phyloP scores from a whole-genome alignment of 2,329 filamentous ascomycete species.

The Talaromyces amestolkiae region DNA sequence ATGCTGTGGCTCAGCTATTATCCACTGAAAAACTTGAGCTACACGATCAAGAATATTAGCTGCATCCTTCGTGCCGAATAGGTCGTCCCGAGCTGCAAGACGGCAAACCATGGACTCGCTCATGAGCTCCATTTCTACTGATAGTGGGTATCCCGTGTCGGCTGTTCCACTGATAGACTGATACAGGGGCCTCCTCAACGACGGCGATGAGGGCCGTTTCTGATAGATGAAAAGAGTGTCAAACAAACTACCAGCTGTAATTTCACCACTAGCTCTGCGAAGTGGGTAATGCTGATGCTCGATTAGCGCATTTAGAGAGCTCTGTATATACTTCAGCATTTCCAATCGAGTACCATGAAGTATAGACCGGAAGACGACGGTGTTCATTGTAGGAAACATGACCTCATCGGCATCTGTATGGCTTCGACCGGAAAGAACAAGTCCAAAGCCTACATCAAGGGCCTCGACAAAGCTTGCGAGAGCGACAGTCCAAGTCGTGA shows the following conservation, averaged over 20 bases:
- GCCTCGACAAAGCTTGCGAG: constrained; percentile 62
- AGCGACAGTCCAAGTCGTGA: constrained; percentile 71
- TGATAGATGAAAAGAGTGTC: constrained; percentile 68
- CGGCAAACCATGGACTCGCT: constrained; percentile 64
- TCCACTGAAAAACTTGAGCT: constrained; percentile 56
- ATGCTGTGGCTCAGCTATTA: constrained; percentile 52
- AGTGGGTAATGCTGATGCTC: constrained; percentile 76
- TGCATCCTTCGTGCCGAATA: constrained; percentile 50
- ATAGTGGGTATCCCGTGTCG: constrained; percentile 76
- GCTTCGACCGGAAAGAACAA: constrained; percentile 81
- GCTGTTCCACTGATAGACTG: constrained; percentile 63
- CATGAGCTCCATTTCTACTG: constrained; percentile 72
- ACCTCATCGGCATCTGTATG: constrained; percentile 64
- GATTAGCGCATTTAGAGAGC: constrained; percentile 63
- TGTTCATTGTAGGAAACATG: constrained; percentile 91
- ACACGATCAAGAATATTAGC: constrained; percentile 57
- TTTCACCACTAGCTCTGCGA: constrained; percentile 61
- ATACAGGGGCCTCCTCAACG: constrained; percentile 47
- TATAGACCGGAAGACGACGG: constrained; percentile 69
- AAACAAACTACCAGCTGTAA: constrained; percentile 52
- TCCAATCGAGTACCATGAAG: constrained; percentile 65
- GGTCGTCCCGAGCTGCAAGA: constrained; percentile 63
- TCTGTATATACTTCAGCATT: constrained; percentile 72
- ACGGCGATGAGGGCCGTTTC: constrained; percentile 45
- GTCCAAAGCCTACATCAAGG: constrained; percentile 77